Evolutionary conservation across 176 grass and related monocot genomes (phyloP).

Genomic region (Themeda triandra): DNA sequence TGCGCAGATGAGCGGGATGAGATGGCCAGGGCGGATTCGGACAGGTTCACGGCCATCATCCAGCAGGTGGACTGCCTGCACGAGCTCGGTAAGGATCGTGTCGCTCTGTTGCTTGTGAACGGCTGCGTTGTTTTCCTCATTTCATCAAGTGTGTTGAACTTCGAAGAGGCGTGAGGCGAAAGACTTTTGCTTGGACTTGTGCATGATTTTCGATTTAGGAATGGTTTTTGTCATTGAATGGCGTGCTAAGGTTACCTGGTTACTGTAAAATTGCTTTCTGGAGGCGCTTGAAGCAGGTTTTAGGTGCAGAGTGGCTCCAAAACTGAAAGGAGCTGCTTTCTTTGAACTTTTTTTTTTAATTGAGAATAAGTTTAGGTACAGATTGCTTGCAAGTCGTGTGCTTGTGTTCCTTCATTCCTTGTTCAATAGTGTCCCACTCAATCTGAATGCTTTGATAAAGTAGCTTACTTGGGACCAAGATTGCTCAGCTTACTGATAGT

Average conservation of each 20-base stretch:
- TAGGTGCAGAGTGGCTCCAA: background rate
- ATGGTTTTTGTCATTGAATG: background rate
- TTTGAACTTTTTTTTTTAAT: background rate
- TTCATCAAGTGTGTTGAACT: background rate
- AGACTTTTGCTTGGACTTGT: background rate
- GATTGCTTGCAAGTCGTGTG: background rate
- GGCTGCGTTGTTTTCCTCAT: background rate
- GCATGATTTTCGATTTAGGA: background rate
- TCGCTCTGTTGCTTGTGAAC: background rate
- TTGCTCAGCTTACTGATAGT: background rate
- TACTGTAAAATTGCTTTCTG: background rate
- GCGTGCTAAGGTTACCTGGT: background rate
- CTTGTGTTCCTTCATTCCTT: background rate
- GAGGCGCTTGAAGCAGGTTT: background rate
- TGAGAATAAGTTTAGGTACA: background rate
- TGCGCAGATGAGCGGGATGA: constrained; percentile 76
- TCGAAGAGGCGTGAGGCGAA: background rate
- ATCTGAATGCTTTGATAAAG: background rate
- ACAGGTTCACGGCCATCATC: constrained; percentile 71
- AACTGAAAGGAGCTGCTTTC: background rate
- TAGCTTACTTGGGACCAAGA: background rate
- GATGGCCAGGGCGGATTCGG: constrained; percentile 53
- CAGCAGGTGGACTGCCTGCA: constrained; percentile 78
- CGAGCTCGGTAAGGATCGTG: constrained; percentile 52
- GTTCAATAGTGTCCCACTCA: background rate